phyloP scores from a whole-genome alignment of 805 yeast genomes.

The Naumovozyma baii region DNA sequence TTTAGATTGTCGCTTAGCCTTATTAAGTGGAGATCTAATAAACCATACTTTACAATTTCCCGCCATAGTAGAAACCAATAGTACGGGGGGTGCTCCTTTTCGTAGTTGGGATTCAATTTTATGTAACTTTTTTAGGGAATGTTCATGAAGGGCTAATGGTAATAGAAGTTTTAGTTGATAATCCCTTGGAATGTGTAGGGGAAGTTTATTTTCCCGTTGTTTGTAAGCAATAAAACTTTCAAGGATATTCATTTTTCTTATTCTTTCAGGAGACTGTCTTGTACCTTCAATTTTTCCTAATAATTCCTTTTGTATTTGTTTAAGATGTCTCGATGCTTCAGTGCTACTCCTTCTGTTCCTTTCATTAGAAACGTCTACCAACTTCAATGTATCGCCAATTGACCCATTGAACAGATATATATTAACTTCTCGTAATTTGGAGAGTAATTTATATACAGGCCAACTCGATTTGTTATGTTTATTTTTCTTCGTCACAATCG shows the following conservation, averaged over 20 bases:
- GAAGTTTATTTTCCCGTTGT: slow-evolving; percentile 10
- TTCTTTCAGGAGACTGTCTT: slow-evolving; percentile 4
- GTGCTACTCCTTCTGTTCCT: not conserved
- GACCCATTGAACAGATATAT: not conserved
- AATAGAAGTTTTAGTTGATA: slow-evolving; percentile 13
- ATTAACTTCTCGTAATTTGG: slow-evolving; percentile 12
- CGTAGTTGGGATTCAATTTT: slow-evolving; percentile 13
- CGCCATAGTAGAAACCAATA: slow-evolving; percentile 16
- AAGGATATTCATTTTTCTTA: slow-evolving; percentile 11
- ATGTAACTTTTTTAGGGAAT: slow-evolving; percentile 11
- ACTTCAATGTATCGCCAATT: not conserved
- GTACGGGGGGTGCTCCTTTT: slow-evolving; percentile 21
- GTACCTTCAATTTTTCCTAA: not conserved
- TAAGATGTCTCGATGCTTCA: not conserved
- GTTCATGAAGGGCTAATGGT: slow-evolving; percentile 24
- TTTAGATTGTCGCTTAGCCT: slow-evolving; percentile 20
- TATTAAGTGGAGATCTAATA: slow-evolving; percentile 24
- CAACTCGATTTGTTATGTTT: slow-evolving; percentile 21
- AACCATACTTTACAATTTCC: slow-evolving; percentile 25
- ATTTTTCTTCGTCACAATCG: slow-evolving; percentile 8
- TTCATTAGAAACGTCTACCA: too few species aligned
- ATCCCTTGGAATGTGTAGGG: slow-evolving; percentile 9
- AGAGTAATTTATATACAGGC: slow-evolving; percentile 12
- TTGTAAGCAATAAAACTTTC: slow-evolving; percentile 11
- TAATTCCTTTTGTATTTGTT: too few species aligned